Percentiles rank a stretch among this genome's conserved stretches.
These are phyloP conservation scores for Podaxis rugospora DNA, from an alignment of 768 basidiomycete species.

Conservation along the genomic window DNA sequence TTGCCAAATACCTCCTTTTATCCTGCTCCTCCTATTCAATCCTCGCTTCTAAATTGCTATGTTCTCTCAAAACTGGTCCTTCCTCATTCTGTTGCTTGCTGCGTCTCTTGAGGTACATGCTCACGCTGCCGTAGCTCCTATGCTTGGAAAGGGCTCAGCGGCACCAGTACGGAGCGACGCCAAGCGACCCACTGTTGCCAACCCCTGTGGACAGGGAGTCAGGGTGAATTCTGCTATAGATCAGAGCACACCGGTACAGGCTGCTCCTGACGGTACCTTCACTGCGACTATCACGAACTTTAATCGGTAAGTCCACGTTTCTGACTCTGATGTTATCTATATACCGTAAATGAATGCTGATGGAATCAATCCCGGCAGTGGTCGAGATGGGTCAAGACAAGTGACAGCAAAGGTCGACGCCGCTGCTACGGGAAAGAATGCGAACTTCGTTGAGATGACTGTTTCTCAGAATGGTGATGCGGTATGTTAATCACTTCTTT, in stretches of 20 bases:
- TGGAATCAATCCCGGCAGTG: constrained; percentile 14
- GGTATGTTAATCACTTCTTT: constrained; percentile 25
- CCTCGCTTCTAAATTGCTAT: constrained; percentile 16
- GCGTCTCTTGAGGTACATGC: constrained; percentile 32
- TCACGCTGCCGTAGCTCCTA: constrained; percentile 39
- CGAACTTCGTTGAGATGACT: constrained; percentile 28
- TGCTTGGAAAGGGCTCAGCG: constrained; percentile 30
- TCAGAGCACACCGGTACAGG: constrained; percentile 31
- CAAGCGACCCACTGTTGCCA: constrained; percentile 24
- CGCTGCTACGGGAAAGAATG: constrained; percentile 32
- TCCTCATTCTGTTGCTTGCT: constrained; percentile 26
- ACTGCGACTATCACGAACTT: constrained; percentile 38
- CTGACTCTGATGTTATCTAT: background rate
- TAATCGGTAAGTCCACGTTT: constrained; percentile 33
- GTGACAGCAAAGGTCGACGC: constrained; percentile 43
- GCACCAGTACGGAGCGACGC: constrained; percentile 28
- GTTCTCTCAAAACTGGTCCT: constrained; percentile 26
- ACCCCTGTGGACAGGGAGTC: constrained; percentile 35
- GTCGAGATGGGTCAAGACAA: constrained; percentile 41
- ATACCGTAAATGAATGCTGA: background rate
- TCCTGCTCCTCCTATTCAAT: background rate
- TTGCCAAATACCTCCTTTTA: background rate
- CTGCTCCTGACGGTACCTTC: constrained; percentile 38
- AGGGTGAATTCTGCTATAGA: constrained; percentile 36
- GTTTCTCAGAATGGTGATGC: constrained; percentile 42